Evolutionary conservation across 208 protist species (phyloP), one percentile per base, ranked within the genome.

Genomic region (Acanthamoeba sp.): DNA sequence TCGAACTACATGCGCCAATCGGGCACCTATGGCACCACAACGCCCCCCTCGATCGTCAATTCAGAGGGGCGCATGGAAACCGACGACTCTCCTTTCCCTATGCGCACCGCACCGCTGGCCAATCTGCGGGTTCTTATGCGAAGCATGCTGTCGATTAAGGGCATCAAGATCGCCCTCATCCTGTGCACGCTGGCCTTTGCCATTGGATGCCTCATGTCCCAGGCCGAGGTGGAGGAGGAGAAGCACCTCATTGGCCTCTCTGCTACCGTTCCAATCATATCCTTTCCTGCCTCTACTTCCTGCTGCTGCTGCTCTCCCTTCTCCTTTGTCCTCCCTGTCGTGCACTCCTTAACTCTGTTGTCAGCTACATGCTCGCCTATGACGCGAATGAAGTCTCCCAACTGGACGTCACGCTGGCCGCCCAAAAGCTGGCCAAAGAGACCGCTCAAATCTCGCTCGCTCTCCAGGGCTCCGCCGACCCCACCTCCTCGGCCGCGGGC

Each of bases 391-490:
- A 89, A 9, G 29, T 62, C 1, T 42, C 38, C 4, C 82, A 36
- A 34, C 27, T 89, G 16, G 38, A 89, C 34, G 32, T 89, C 55
- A 64, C 55, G n/a, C 82, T 89, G 45, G 82, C 55, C 4, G 82
- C 82, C 14, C 82, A 89, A 45, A 89, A 89, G 82, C 48, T 62
- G 27, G 82, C 38, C 82, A 24, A 29, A 2, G 82, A 89, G 82
- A 89, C 34, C 10, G 82, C 82, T 1, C 45, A 89, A 34, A 27
- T 89, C 29, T 14, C 45, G 29, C 45, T 89, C 7, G 14, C 3
- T 6, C 32, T 89, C 1, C 24, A 64, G 32, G 82, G 73, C 73
- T 55, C 82, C 18, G 10, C 38, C 45, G 45, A 50, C 18, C 45
- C 18, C 45, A 6, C 45, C 45, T 50, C 45, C 45, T 42, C 78